A percentile compares a stretch with the other conserved stretches of the same genome.
Conservation (phyloP, 2,329 filamentous ascomycete species). For the Fusarium succisae region DNA sequence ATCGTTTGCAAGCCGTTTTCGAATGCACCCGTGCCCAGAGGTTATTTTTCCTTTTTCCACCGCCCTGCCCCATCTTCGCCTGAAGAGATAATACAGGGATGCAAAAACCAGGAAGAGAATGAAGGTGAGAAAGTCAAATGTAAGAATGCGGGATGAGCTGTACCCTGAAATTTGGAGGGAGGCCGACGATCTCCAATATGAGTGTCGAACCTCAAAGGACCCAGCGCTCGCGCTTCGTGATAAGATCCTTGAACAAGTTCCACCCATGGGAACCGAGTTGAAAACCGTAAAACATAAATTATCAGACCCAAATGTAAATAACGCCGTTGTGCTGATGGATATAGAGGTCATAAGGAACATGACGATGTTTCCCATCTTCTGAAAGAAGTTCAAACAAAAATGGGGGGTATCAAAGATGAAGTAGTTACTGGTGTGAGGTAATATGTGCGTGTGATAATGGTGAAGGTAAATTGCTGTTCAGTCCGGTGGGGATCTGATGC, state of each 20-base stretch:
- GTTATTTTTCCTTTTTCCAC: conserved; percentile 20
- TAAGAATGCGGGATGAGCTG: conserved; percentile 3
- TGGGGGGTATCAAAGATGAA: conserved; percentile 52
- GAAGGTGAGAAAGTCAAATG: conserved; percentile 1
- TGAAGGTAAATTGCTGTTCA: conserved; percentile 22
- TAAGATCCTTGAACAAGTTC: conserved; percentile 19
- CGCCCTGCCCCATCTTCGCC: conserved; percentile 19
- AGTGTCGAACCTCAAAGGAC: conserved; percentile 1
- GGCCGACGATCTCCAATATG: background rate
- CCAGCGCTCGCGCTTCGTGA: conserved; percentile 21
- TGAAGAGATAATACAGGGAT: conserved; percentile 10
- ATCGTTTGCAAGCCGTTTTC: conserved; percentile 23
- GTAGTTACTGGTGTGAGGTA: conserved; percentile 43
- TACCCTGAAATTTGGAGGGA: conserved; percentile 30
- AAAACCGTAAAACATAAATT: conserved; percentile 39
- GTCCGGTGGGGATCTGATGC: background rate
- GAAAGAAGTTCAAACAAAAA: conserved; percentile 40
- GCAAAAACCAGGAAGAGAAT: conserved; percentile 9
- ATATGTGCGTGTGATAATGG: conserved; percentile 42
- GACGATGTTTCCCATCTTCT: conserved; percentile 42
- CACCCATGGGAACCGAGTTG: conserved; percentile 21
- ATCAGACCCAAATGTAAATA: conserved; percentile 39
- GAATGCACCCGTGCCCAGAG: conserved; percentile 17
- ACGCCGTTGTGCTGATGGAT: conserved; percentile 45
- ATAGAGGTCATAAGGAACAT: conserved; percentile 44